Evolutionary conservation across 1,139 yeast genomes (phyloP).

Genomic region (Debaryomyces subglobosus): DNA sequence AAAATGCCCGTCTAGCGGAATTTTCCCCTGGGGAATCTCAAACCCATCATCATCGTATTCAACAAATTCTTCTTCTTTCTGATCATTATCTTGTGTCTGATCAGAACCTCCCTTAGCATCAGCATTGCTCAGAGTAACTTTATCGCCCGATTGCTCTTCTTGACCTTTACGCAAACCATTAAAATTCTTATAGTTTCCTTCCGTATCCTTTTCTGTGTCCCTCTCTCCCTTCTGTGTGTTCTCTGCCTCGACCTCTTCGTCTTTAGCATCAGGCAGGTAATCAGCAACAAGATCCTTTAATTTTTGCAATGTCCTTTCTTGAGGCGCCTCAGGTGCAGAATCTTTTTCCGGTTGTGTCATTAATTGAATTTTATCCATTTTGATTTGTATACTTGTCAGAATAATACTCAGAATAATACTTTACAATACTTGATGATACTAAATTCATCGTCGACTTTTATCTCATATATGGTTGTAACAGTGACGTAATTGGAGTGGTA

Average conservation of each 20-base stretch:
- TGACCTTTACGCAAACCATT: neutral
- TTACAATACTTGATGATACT: neutral
- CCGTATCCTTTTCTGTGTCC: neutral
- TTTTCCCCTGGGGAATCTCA: constrained; percentile 40
- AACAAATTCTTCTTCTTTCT: constrained; percentile 12
- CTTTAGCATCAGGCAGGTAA: constrained; percentile 10
- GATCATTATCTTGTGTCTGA: constrained; percentile 7
- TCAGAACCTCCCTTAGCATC: constrained; percentile 7
- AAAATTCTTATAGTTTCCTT: neutral
- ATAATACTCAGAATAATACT: neutral
- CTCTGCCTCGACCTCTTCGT: neutral
- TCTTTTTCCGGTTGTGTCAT: constrained; percentile 24
- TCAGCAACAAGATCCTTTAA: constrained; percentile 19
- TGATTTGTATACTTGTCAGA: neutral
- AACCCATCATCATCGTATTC: constrained; percentile 40
- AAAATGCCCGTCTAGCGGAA: constrained; percentile 47
- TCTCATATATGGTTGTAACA: neutral
- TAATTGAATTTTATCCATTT: constrained; percentile 21
- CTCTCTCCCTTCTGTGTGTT: neutral
- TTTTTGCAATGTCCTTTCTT: constrained; percentile 18
- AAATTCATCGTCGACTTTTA: neutral
- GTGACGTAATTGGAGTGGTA: neutral
- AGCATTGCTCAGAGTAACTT: neutral
- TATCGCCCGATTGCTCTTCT: neutral
- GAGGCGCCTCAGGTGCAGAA: constrained; percentile 9